Conservation (phyloP, 257 asterid species). For the Coffea eugenioides region DNA sequence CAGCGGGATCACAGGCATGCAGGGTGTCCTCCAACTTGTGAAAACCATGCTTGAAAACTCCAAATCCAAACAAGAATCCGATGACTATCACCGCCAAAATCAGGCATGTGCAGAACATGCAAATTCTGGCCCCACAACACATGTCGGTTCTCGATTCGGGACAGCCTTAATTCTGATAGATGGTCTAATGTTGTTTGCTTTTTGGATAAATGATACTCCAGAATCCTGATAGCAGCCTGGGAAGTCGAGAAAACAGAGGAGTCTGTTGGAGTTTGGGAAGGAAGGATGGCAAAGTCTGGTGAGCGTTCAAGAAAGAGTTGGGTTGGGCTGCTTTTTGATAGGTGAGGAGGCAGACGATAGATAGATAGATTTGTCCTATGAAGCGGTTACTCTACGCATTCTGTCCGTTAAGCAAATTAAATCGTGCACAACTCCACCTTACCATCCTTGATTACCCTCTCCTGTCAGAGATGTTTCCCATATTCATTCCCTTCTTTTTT, state of each 20-base stretch:
- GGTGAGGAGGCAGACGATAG: slow-evolving; percentile 3
- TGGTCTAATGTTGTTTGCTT: too few species aligned
- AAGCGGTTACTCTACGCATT: slow-evolving; percentile 70
- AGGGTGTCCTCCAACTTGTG: slow-evolving; percentile 49
- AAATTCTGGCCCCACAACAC: slow-evolving; percentile 61
- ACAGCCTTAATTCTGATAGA: not conserved
- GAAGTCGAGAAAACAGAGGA: not conserved
- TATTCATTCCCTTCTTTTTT: not conserved
- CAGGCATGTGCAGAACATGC: slow-evolving; percentile 51
- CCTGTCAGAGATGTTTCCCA: not conserved
- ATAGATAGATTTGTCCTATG: not conserved
- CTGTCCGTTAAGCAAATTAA: slow-evolving; percentile 23
- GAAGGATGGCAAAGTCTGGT: not conserved
- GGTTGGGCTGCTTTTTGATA: slow-evolving; percentile 10
- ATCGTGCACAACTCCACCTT: not conserved
- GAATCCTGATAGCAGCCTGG: too few species aligned
- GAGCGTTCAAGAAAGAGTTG: not conserved
- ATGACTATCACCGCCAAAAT: slow-evolving; percentile 45
- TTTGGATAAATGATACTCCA: not conserved
- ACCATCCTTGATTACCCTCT: not conserved
- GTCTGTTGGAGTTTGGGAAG: not conserved
- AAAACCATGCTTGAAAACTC: slow-evolving; percentile 63
- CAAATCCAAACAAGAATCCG: slow-evolving; percentile 72
- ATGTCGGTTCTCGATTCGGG: not conserved
- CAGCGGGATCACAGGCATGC: slow-evolving; percentile 28